These are phyloP conservation scores for Phaeomoniella chlamydospora DNA, from an alignment of 2,329 filamentous ascomycete species.

Conservation along the genomic window DNA sequence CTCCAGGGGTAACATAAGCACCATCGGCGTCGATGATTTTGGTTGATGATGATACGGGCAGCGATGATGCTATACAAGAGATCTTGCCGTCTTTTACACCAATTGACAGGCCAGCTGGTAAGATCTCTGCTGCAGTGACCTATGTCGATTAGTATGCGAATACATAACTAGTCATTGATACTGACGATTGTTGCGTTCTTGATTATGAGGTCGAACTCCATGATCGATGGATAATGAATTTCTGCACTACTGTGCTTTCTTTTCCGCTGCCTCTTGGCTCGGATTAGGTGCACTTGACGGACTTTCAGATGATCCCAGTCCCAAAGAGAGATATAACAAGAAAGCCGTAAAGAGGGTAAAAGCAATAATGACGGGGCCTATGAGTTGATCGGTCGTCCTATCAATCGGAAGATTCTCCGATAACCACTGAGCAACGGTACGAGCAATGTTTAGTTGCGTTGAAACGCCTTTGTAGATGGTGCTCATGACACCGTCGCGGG, in stretches of 20 bases:
- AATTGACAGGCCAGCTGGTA: slow-evolving; percentile 28
- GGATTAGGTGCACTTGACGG: not conserved
- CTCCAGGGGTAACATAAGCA: slow-evolving; percentile 30
- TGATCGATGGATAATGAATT: slow-evolving; percentile 2
- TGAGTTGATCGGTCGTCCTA: not conserved
- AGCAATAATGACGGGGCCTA: not conserved
- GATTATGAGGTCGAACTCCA: slow-evolving; percentile 24
- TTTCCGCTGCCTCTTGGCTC: not conserved
- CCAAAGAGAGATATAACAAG: not conserved
- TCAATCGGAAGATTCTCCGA: not conserved
- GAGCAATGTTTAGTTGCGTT: not conserved
- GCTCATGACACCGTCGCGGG: not conserved
- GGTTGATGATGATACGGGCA: slow-evolving; percentile 19
- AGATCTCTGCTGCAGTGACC: slow-evolving; percentile 32
- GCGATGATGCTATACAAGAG: slow-evolving; percentile 23
- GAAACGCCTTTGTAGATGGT: not conserved
- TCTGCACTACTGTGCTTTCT: not conserved
- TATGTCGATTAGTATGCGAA: slow-evolving; percentile 8
- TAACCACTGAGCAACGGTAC: not conserved
- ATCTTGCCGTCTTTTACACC: slow-evolving; percentile 34
- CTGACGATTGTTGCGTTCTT: slow-evolving; percentile 26
- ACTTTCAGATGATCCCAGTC: too few relatives aligned
- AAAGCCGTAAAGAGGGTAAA: not conserved
- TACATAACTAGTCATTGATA: slow-evolving; percentile 5
- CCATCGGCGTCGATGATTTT: slow-evolving; percentile 25